Conservation (phyloP, 2,329 filamentous ascomycete species). For the Aaosphaeria arxii region DNA sequence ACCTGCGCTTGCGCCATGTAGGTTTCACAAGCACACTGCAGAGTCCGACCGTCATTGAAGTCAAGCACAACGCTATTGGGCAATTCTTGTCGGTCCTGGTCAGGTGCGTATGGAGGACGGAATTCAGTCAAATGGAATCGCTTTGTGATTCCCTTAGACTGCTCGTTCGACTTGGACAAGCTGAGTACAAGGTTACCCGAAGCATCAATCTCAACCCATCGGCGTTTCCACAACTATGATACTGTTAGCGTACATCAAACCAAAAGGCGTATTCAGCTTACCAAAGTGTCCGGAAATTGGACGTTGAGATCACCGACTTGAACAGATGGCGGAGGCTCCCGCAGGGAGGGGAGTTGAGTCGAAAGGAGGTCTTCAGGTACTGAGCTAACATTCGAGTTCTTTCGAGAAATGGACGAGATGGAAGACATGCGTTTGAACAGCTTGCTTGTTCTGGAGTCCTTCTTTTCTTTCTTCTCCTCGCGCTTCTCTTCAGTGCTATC, state of each 20-base stretch:
- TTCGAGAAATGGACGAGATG: slow-evolving; percentile 52
- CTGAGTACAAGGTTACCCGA: slow-evolving; percentile 81
- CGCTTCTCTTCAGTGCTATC: slow-evolving; percentile 39
- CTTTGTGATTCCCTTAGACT: slow-evolving; percentile 61
- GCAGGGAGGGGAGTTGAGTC: slow-evolving; percentile 24
- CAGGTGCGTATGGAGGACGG: slow-evolving; percentile 72
- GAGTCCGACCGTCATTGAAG: slow-evolving; percentile 58
- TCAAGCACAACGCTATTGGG: slow-evolving; percentile 76
- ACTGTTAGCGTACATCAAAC: slow-evolving; percentile 5
- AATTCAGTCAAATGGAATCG: slow-evolving; percentile 87
- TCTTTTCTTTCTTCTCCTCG: slow-evolving; percentile 48
- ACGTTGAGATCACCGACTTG: slow-evolving; percentile 90
- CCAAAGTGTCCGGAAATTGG: slow-evolving; percentile 90
- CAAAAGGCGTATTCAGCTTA: slow-evolving; percentile 24
- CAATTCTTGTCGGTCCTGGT: slow-evolving; percentile 88
- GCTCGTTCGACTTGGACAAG: slow-evolving; percentile 60
- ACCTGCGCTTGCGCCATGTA: slow-evolving; percentile 32
- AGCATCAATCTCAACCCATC: slow-evolving; percentile 81
- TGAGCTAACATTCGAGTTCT: slow-evolving; percentile 39
- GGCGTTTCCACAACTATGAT: slow-evolving; percentile 79
- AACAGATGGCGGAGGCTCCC: slow-evolving; percentile 54
- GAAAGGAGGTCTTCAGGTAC: slow-evolving; percentile 38
- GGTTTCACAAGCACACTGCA: slow-evolving; percentile 56
- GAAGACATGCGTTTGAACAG: slow-evolving; percentile 67
- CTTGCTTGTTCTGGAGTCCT: slow-evolving; percentile 57